phyloP scores from a whole-genome alignment of 352 stramenopile genomes.

The Phytophthora quininea region DNA sequence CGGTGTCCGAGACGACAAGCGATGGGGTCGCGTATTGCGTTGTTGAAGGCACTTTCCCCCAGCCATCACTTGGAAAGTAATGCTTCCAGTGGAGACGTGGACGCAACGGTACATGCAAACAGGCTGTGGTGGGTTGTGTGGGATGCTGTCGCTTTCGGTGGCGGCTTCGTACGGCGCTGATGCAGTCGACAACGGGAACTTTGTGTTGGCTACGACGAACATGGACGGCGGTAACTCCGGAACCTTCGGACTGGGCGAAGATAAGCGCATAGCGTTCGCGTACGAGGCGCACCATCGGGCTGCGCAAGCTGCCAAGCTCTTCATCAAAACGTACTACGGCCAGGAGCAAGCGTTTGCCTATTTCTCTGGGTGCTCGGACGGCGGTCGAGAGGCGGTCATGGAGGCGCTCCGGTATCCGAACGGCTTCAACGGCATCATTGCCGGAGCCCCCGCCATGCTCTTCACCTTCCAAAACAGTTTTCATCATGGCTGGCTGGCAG shows the following conservation, averaged over 20 bases:
- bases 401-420: conserved; percentile 27
- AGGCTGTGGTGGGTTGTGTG: conserved; percentile 34
- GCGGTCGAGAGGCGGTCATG: conserved; percentile 31
- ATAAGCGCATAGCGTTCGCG: conserved; percentile 19
- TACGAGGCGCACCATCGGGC: conserved; percentile 29
- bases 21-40: conserved; percentile 21
- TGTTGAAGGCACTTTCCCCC: conserved; percentile 19
- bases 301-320: conserved; percentile 23
- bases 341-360: conserved; percentile 27
- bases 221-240: conserved; percentile 29
- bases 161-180: conserved; percentile 10
- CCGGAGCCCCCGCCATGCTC: conserved; percentile 23
- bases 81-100: conserved; percentile 31
- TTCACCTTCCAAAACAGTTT: conserved; percentile 29
- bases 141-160: conserved; percentile 19
- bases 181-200: conserved; percentile 13
- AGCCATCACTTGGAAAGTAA: conserved; percentile 22
- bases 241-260: conserved; percentile 16
- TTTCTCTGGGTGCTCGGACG: conserved; percentile 33
- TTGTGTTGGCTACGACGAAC: conserved; percentile 21
- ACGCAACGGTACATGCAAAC: conserved; percentile 34
- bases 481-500: conserved; percentile 24
- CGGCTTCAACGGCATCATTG: conserved; percentile 31
- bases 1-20: conserved; percentile 11
- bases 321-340: conserved; percentile 34